phyloP scores from a whole-genome alignment of 306 rosid species.

The Acacia acuminata region DNA sequence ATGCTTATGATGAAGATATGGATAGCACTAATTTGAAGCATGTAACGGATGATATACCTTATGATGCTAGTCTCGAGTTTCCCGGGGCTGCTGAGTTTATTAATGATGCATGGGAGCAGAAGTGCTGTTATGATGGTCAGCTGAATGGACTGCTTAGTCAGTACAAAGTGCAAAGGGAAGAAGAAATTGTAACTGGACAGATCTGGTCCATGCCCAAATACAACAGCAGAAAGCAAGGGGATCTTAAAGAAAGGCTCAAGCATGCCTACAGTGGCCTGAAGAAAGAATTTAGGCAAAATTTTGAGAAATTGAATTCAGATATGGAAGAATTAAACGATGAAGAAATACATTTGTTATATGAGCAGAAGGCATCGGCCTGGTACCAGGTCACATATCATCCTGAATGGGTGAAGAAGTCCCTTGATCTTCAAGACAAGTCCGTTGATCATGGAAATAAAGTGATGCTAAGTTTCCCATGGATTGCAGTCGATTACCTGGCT shows the following conservation, averaged over 20 bases:
- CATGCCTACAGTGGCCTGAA: constrained; percentile 75
- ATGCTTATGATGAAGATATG: constrained; percentile 56
- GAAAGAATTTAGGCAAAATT: constrained; percentile 73
- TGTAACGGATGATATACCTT: constrained; percentile 42
- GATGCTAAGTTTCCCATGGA: constrained; percentile 87
- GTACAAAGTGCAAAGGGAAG: constrained; percentile 79
- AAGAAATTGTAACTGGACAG: constrained; percentile 85
- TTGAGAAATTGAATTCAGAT: constrained; percentile 54
- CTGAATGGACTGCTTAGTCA: constrained; percentile 67
- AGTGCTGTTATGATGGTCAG: constrained; percentile 76
- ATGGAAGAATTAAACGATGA: constrained; percentile 57
- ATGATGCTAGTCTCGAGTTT: constrained; percentile 64
- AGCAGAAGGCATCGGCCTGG: constrained; percentile 87
- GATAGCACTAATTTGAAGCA: constrained; percentile 39
- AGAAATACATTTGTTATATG: constrained; percentile 60
- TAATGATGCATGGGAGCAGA: constrained; percentile 66
- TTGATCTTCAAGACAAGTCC: constrained; percentile 36
- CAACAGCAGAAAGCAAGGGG: constrained; percentile 83
- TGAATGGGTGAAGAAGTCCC: constrained; percentile 56
- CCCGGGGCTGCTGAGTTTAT: constrained; percentile 62
- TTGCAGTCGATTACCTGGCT: constrained; percentile 78
- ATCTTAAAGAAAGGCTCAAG: constrained; percentile 88
- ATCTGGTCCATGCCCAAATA: constrained; percentile 94
- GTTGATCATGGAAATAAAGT: constrained; percentile 32
- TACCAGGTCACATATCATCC: constrained; percentile 88